Conservation (phyloP, 352 stramenopile species). For the Blastocystis sp. region DNA sequence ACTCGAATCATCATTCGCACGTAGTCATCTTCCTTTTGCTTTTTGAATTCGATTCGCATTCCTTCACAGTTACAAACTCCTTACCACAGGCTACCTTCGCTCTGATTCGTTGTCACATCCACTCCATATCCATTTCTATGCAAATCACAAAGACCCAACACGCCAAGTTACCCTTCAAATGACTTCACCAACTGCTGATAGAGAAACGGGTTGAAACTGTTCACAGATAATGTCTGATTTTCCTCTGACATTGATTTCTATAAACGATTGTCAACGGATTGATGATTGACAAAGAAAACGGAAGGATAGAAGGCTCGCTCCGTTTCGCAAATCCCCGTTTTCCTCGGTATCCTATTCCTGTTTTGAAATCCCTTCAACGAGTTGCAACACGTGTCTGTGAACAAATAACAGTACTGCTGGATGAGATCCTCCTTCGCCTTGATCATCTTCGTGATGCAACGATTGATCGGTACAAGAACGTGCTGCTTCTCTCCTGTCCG, state of each 20-base stretch:
- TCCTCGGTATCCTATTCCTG: too few species aligned
- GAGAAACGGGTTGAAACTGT: constrained; percentile 24
- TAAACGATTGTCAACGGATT: too few species aligned
- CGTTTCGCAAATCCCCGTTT: too few species aligned
- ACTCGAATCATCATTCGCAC: not conserved
- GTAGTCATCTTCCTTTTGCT: not conserved
- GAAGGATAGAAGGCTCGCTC: too few species aligned
- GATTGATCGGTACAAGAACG: not conserved
- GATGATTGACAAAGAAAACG: too few species aligned
- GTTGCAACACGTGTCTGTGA: too few species aligned
- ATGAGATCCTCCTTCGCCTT: not conserved
- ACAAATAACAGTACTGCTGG: too few species aligned
- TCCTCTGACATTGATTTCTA: constrained; percentile 17
- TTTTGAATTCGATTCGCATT: constrained; percentile 52
- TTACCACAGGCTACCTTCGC: not conserved
- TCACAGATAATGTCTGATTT: not conserved
- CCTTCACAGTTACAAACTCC: not conserved
- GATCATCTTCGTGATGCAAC: not conserved
- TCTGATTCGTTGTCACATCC: constrained; percentile 12
- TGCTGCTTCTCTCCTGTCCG: not conserved
- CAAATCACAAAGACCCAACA: not conserved
- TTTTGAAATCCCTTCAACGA: too few species aligned
- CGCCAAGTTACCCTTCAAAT: constrained; percentile 10
- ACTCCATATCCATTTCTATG: constrained; percentile 5
- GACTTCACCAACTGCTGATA: constrained; percentile 12